Percentiles rank a stretch among this genome's conserved stretches.
phyloP scores from a whole-genome alignment of 2,329 filamentous ascomycete genomes.

The Cercospora canescens region DNA sequence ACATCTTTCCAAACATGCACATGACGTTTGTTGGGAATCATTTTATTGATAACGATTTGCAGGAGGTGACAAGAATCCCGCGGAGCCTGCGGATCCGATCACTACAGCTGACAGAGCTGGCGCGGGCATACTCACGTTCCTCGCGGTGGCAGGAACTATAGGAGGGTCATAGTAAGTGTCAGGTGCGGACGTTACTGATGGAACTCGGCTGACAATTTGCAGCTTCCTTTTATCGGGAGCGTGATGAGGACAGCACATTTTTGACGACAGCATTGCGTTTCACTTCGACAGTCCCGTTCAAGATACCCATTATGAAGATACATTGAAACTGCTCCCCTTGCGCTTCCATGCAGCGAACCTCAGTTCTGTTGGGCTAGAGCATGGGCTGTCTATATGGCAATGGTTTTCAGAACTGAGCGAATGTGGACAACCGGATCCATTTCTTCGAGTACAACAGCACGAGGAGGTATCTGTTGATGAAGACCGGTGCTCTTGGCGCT shows the following conservation, averaged over 20 bases:
- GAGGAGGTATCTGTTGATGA: neutral
- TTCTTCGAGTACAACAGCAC: too few species aligned
- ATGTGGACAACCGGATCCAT: too few species aligned
- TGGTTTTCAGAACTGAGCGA: too few species aligned
- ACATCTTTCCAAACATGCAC: too few species aligned
- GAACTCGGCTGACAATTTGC: neutral
- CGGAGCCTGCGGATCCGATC: conserved; percentile 40
- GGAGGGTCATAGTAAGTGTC: conserved; percentile 15
- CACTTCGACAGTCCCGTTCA: neutral
- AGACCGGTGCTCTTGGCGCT: neutral
- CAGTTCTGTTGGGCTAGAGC: too few species aligned
- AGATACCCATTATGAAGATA: neutral
- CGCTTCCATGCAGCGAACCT: too few species aligned
- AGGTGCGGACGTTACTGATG: too few species aligned
- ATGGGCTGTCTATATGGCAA: too few species aligned
- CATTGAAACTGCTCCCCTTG: too few species aligned
- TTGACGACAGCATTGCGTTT: neutral
- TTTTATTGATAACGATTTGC: neutral
- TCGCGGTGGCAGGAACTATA: conserved; percentile 23
- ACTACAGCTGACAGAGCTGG: conserved; percentile 66
- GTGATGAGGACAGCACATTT: neutral
- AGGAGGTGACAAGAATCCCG: conserved; percentile 28
- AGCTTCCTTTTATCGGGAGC: neutral
- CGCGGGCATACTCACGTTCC: conserved; percentile 49
- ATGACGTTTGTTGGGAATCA: neutral